phyloP scores from a whole-genome alignment of 768 basidiomycete species.

The Saitozyma sp. region DNA sequence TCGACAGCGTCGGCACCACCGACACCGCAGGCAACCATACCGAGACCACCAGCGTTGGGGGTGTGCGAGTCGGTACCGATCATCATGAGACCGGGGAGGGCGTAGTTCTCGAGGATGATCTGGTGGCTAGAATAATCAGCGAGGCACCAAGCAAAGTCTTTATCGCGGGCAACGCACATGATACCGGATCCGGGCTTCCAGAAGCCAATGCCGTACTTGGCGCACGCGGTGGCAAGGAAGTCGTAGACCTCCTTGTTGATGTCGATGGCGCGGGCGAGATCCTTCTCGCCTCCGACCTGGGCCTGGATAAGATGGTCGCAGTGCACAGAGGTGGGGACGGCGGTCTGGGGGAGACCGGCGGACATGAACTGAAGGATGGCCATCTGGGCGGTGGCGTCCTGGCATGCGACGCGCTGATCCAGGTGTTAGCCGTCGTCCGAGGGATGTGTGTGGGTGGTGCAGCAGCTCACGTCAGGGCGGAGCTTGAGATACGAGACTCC shows the following conservation, averaged over 20 bases:
- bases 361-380: slow-evolving; percentile 99
- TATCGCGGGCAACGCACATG: slow-evolving; percentile 57
- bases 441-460: background rate
- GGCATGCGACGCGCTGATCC: slow-evolving; percentile 57
- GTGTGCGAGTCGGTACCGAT: slow-evolving; percentile 99
- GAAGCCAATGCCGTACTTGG: slow-evolving; percentile 98
- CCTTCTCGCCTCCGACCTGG: slow-evolving; percentile 88
- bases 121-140: slow-evolving; percentile 61
- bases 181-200: slow-evolving; percentile 99
- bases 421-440: background rate
- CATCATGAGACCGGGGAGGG: slow-evolving; percentile 98
- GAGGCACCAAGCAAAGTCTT: background rate
- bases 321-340: slow-evolving; percentile 97
- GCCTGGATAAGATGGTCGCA: slow-evolving; percentile 99
- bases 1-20: slow-evolving; percentile 99
- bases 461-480: slow-evolving; percentile 81
- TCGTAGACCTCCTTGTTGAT: slow-evolving; percentile 99
- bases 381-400: slow-evolving; percentile 72
- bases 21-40: slow-evolving; percentile 99
- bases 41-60: slow-evolving; percentile 97
- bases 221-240: slow-evolving; percentile 95
- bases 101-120: slow-evolving; percentile 99
- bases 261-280: slow-evolving; percentile 84
- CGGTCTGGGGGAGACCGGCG: slow-evolving; percentile 94
- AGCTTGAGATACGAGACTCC: slow-evolving; percentile 96